Conservation (phyloP, 257 asterid species). For the Misopates orontium region DNA sequence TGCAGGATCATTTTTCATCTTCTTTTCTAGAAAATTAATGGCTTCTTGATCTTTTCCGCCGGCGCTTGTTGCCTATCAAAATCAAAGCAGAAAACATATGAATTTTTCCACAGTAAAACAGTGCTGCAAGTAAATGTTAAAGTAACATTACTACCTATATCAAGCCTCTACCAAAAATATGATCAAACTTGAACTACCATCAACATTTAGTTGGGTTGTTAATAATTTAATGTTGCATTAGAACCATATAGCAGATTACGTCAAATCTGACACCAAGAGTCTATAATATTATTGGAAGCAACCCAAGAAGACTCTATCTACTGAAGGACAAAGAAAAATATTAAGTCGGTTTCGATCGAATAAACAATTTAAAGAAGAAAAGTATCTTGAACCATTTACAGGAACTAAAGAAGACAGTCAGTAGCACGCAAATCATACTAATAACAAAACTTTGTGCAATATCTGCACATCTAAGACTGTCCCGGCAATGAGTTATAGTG, state of each 20-base stretch:
- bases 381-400: neutral
- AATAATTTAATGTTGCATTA: too few relatives aligned
- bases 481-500: too few relatives aligned
- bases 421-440: neutral
- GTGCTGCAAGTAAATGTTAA: neutral
- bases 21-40: conserved; percentile 55
- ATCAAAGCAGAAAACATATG: conserved; percentile 21
- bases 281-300: too few relatives aligned
- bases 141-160: too few relatives aligned
- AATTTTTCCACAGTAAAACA: conserved; percentile 9
- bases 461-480: neutral
- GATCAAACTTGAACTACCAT: too few relatives aligned
- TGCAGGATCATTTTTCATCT: conserved; percentile 8
- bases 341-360: neutral
- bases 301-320: too few relatives aligned
- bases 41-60: conserved; percentile 98
- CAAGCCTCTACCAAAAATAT: too few relatives aligned
- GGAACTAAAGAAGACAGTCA: neutral
- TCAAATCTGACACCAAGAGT: too few relatives aligned
- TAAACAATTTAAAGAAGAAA: neutral
- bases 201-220: too few relatives aligned
- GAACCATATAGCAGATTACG: too few relatives aligned
- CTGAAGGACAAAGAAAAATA: neutral
- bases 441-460: neutral
- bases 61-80: conserved; percentile 88